A percentile compares a stretch with the other conserved stretches of the same genome.
phyloP scores from a whole-genome alignment of 2,329 filamentous ascomycete genomes.

The Nemania sp. region DNA sequence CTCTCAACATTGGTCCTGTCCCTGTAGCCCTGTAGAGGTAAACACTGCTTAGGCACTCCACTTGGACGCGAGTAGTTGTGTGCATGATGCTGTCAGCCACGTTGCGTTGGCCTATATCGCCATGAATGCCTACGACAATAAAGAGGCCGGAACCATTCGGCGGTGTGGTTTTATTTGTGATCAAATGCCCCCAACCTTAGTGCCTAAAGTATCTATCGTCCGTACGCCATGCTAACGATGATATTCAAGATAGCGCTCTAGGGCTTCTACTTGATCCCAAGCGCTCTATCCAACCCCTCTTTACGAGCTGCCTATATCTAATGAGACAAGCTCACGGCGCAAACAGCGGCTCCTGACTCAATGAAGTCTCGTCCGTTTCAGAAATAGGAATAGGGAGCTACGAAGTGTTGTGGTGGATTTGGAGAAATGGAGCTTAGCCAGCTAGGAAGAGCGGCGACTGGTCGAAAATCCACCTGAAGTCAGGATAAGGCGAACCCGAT shows the following conservation, averaged over 20 bases:
- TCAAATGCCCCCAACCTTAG: too few relatives aligned
- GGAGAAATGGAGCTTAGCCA: slow-evolving; percentile 9
- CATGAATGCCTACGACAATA: too few relatives aligned
- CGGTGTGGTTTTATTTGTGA: too few relatives aligned
- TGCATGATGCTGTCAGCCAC: slow-evolving; percentile 6
- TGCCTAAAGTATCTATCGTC: too few relatives aligned
- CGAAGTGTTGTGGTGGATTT: slow-evolving; percentile 29
- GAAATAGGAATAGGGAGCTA: slow-evolving; percentile 15
- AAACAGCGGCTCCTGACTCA: slow-evolving; percentile 29
- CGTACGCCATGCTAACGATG: too few relatives aligned
- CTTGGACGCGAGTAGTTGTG: too few relatives aligned
- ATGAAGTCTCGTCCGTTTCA: slow-evolving; percentile 15
- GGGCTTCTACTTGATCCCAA: too few relatives aligned
- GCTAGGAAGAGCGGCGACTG: slow-evolving; percentile 26
- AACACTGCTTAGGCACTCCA: neutral
- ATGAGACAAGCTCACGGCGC: slow-evolving; percentile 27
- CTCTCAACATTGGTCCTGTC: too few relatives aligned
- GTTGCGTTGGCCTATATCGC: slow-evolving; percentile 5
- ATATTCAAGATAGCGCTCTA: too few relatives aligned
- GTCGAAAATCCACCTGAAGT: slow-evolving; percentile 25
- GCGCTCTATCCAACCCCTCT: neutral
- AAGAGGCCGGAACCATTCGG: too few relatives aligned
- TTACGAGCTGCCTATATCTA: neutral
- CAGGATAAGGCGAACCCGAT: slow-evolving; percentile 19
- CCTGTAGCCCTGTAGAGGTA: too few relatives aligned